Evolutionary conservation across 1,284 basidiomycete genomes (phyloP).

Genomic region (Meira miltonrushii): DNA sequence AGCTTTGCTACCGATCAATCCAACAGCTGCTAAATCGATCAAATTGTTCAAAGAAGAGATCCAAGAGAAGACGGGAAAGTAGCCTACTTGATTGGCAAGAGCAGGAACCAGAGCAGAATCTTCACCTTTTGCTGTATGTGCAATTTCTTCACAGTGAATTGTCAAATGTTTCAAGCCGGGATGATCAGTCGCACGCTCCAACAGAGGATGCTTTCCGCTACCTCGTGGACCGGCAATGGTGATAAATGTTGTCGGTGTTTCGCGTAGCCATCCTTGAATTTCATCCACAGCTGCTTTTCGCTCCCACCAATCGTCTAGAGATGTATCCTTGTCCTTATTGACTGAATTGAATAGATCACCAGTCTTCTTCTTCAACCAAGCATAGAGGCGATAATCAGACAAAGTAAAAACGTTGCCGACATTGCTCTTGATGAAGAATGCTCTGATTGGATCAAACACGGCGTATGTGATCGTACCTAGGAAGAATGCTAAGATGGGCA

Average conservation of each 20-base stretch:
- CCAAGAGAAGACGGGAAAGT: constrained; percentile 65
- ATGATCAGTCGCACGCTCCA: constrained; percentile 58
- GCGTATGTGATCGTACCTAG: constrained; percentile 80
- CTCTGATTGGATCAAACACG: constrained; percentile 84
- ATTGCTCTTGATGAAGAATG: constrained; percentile 75
- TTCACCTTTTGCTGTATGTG: constrained; percentile 64
- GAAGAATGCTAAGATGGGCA: constrained; percentile 74
- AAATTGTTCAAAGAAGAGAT: constrained; percentile 76
- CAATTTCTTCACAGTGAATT: constrained; percentile 76
- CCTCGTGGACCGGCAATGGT: constrained; percentile 86
- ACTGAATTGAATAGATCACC: constrained; percentile 23
- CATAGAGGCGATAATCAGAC: constrained; percentile 19
- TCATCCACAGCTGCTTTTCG: constrained; percentile 68
- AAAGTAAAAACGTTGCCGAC: constrained; percentile 75
- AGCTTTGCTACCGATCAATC: constrained; percentile 91
- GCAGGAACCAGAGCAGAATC: constrained; percentile 62
- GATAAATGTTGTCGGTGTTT: constrained; percentile 67
- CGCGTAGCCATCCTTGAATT: constrained; percentile 67
- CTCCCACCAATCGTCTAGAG: constrained; percentile 69
- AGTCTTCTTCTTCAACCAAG: constrained; percentile 37
- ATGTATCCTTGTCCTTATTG: constrained; percentile 21
- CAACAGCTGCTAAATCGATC: constrained; percentile 86
- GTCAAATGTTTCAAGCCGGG: constrained; percentile 17
- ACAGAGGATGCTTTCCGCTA: constrained; percentile 74
- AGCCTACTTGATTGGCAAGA: constrained; percentile 73